Base-by-base conservation (phyloP, 2,329 filamentous ascomycete genomes). In the Stromatinia cepivora region DNA sequence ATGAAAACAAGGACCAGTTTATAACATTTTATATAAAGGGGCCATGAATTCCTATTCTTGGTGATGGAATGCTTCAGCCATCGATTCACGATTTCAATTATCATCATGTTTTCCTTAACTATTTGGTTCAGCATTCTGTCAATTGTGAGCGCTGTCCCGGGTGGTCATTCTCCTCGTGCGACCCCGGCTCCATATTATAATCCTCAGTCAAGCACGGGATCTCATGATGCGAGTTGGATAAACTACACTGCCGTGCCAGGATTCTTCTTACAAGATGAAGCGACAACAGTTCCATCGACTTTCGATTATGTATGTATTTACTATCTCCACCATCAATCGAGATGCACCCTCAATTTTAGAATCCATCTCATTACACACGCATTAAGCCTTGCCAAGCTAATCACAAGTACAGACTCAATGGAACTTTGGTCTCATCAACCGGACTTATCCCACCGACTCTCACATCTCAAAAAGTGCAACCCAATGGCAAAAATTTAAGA, bases 391-490 rank as follows among this genome's bases (percentile, higher is more conserved):
- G 4, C 13, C 53, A 45, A 20, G 22, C 31, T 34, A 70, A 64
- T 46, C 42, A 36, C n/a, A 50, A 70, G 90, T 87, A 86, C 84
- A 36, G 79, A 82, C 45, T 81, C 80, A 82, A 42, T 81, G 80
- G 69, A 91, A 90, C 79, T 90, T 90, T 75, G 90, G 90, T 39
- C 81, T 92, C 31, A 83, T 92, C 71, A 84, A 90, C 75, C 84
- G 84, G 61, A 83, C 84, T 1, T 91, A 91, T 76, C 81, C 85
- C 8, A 86, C 84, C 1, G 87, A 90, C 73, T 76, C 76, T 56
- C 70, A 73, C 10, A 79, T 81, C 66, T 78, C 82, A 59, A 75
- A 78, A 59, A 72, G 79, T 70, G 82, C 83, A 72, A 88, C 85
- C 0, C 87, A 87, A 77, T 92, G 89, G 89, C 81, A 88, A 77